Percentiles rank a stretch among this genome's conserved stretches.
Conservation (phyloP, 1,284 basidiomycete species). For the Bjerkandera adusta region DNA sequence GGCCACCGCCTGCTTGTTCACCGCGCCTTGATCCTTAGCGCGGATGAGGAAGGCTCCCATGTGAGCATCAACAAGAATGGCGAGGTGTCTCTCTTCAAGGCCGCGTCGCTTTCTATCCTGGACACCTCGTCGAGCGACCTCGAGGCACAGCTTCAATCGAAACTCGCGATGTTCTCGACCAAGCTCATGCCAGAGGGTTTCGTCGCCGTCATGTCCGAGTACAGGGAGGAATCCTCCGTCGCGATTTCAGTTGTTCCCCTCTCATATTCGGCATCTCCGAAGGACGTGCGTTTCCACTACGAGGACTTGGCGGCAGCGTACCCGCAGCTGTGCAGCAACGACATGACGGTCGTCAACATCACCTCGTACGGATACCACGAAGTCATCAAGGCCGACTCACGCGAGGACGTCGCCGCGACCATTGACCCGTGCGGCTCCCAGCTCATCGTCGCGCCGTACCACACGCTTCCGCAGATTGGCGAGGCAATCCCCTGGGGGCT, state of each 20-base stretch:
- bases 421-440: conserved; percentile 17
- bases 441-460: conserved; percentile 17
- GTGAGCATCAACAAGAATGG: conserved; percentile 14
- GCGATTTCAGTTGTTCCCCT: conserved; percentile 8
- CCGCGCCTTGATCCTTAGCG: conserved; percentile 14
- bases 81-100: conserved; percentile 4
- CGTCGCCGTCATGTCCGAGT: not conserved
- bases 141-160: not conserved
- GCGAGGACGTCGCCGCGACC: conserved; percentile 13
- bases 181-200: not conserved
- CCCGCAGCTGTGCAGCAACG: not conserved
- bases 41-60: not conserved
- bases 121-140: not conserved
- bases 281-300: not conserved
- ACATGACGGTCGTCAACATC: conserved; percentile 16
- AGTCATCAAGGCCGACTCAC: conserved; percentile 12
- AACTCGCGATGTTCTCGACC: not conserved
- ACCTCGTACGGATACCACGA: conserved; percentile 15
- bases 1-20: not conserved
- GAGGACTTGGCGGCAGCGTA: not conserved
- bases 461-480: conserved; percentile 7
- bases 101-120: not conserved
- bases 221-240: not conserved
- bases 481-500: conserved; percentile 12
- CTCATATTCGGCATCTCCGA: not conserved